These are phyloP conservation scores for Colletotrichum melonis DNA, from an alignment of 2,329 filamentous ascomycete species.

Conservation along the genomic window DNA sequence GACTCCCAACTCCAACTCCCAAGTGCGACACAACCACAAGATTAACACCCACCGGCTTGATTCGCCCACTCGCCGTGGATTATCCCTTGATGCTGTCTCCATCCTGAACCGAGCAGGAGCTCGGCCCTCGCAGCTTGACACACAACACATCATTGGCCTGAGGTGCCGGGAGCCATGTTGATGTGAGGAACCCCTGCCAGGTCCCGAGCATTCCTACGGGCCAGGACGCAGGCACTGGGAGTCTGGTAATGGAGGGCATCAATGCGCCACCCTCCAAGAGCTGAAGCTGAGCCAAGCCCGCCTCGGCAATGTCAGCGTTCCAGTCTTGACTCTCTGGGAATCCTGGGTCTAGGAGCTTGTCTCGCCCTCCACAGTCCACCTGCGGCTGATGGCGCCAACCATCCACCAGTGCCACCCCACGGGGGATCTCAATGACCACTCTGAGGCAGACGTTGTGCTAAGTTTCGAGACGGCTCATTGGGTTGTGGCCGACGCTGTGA, in stretches of 20 bases:
- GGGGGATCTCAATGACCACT: background rate
- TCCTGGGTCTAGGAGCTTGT: background rate
- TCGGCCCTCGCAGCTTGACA: background rate
- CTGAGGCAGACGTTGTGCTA: background rate
- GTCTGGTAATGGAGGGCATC: background rate
- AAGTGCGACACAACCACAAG: background rate
- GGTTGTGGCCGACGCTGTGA: background rate
- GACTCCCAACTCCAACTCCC: background rate
- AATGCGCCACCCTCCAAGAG: slow-evolving; percentile 9
- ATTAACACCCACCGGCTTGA: background rate
- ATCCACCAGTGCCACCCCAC: background rate
- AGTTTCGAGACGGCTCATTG: background rate
- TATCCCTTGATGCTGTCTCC: too few species aligned
- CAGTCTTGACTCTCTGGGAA: background rate
- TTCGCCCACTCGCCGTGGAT: background rate
- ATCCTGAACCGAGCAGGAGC: background rate
- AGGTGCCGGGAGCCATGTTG: background rate
- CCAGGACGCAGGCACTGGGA: too few species aligned
- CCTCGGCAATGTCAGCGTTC: background rate
- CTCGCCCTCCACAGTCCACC: background rate
- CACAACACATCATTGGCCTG: too few species aligned
- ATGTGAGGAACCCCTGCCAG: background rate
- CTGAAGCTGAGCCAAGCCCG: slow-evolving; percentile 5
- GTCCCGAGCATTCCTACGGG: too few species aligned
- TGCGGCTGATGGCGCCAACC: background rate